These are phyloP conservation scores for Scleroderma citrinum DNA, from an alignment of 768 basidiomycete genomes.

Conservation along the genomic window DNA sequence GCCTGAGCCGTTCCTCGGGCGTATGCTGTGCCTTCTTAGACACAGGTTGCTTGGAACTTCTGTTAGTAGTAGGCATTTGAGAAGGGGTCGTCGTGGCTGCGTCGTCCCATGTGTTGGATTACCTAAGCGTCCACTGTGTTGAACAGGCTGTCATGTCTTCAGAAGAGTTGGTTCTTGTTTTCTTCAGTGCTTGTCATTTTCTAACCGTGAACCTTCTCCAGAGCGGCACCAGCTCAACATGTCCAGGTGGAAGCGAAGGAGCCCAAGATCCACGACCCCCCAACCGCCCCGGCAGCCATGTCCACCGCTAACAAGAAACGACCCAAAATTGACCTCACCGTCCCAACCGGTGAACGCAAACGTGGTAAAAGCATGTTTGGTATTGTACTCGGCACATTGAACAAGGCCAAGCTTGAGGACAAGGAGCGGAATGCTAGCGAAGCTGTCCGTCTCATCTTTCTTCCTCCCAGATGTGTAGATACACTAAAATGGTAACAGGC, in stretches of 20 bases:
- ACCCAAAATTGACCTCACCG: constrained; percentile 65
- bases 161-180: constrained; percentile 40
- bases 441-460: constrained; percentile 43
- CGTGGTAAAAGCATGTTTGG: constrained; percentile 89
- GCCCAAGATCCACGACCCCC: constrained; percentile 32
- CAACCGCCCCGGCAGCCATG: constrained; percentile 44
- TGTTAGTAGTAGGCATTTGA: neutral
- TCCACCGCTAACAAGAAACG: constrained; percentile 50
- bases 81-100: neutral
- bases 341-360: constrained; percentile 57
- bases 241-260: constrained; percentile 26
- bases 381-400: constrained; percentile 73
- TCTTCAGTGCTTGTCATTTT: neutral
- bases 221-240: constrained; percentile 24
- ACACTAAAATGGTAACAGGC: constrained; percentile 41
- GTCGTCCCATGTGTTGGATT: constrained; percentile 3
- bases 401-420: constrained; percentile 84
- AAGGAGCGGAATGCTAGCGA: constrained; percentile 82
- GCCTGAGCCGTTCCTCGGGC: constrained; percentile 35
- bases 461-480: constrained; percentile 4
- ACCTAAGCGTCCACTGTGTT: constrained; percentile 12
- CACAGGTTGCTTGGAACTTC: constrained; percentile 4
- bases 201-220: constrained; percentile 6
- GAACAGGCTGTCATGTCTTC: constrained; percentile 37
- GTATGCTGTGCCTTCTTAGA: constrained; percentile 6